Evolutionary conservation across 352 stramenopile genomes (phyloP), one percentile per base, ranked within the genome.

Genomic region (Peronospora destructor): DNA sequence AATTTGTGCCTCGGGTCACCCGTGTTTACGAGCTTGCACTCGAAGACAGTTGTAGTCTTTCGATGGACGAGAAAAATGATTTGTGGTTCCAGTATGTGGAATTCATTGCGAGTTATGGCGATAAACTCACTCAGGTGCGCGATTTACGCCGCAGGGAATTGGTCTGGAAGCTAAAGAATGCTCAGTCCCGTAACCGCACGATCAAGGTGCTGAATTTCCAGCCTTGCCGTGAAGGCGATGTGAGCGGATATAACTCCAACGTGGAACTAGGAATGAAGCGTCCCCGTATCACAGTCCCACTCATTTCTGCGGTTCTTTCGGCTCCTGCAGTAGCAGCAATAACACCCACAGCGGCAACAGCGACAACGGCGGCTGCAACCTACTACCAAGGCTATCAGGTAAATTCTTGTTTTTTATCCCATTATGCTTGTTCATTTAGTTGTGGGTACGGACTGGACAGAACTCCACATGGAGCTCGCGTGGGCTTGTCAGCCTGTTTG

Each of bases 331-430:
- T 51, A 26, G 38, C 41, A 12, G 33, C 61, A 30, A 45, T 56
- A 30, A 45, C 60, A 28, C 42, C 59, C 11, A 41, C 55, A n/a
- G 32, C 36, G 16, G 32, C 34, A 47, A 53, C 53, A 6, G 38
- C 48, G 12, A 48, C 67, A 14, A 45, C 64, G 29, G 36, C 67
- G 30, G 50, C 64, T 49, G 68, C 66, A 44, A 42, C 68, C n/a
- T 89, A 87, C 59, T 86, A 86, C 56, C 75, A 87, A 68, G 68
- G 72, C 69, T 87, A 86, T 38, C 78, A 87, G 76, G 78, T 89
- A 89, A 67, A 42, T 59, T 39, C 44, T 50, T 63, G 49, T 45
- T 59, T 63, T 41, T 46, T 29, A 51, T 49, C 53, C 49, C 33
- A 11, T 28, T 52, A 42, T 49, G 39, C 48, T 64, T 59, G 41